Conservation (phyloP, 805 yeast genomes). For the Myxozyma kluyveri region DNA sequence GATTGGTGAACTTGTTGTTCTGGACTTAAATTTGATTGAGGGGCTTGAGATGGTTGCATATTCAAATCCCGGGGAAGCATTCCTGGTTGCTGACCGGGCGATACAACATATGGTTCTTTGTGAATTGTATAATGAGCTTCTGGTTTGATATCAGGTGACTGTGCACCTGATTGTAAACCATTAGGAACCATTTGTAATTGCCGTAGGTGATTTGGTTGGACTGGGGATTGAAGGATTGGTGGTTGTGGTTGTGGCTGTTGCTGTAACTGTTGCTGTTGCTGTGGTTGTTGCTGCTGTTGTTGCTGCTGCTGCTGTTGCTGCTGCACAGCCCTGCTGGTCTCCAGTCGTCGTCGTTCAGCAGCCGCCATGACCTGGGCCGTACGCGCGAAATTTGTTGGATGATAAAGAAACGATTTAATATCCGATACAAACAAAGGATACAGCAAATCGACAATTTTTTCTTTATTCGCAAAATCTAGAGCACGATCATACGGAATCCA, state of each 20-base stretch:
- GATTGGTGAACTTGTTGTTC: too few species aligned
- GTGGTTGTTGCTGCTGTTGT: slow-evolving; percentile 9
- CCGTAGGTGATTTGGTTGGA: neutral
- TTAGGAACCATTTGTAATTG: neutral
- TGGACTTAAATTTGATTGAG: too few species aligned
- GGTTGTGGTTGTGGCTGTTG: neutral
- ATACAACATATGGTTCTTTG: too few species aligned
- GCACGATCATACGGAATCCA: slow-evolving; percentile 91
- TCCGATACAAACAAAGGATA: slow-evolving; percentile 75
- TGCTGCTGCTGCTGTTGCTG: slow-evolving; percentile 21
- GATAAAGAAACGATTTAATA: slow-evolving; percentile 47
- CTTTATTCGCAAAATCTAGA: slow-evolving; percentile 72
- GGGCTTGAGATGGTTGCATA: too few species aligned
- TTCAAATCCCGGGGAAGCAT: too few species aligned
- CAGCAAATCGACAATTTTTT: slow-evolving; percentile 65
- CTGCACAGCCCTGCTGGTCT: slow-evolving; percentile 9
- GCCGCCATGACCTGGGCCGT: slow-evolving; percentile 39
- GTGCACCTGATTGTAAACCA: neutral
- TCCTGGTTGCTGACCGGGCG: too few species aligned
- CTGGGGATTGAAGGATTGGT: neutral
- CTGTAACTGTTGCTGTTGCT: slow-evolving; percentile 17
- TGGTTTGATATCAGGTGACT: neutral
- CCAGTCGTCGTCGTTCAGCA: slow-evolving; percentile 35
- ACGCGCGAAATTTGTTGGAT: slow-evolving; percentile 37
- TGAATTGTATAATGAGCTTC: slow-evolving; percentile 5